Evolutionary conservation across 495 filamentous ascomycete species (phyloP), one percentile per base, ranked within the genome.

Genomic region (Penicillium paxilli): DNA sequence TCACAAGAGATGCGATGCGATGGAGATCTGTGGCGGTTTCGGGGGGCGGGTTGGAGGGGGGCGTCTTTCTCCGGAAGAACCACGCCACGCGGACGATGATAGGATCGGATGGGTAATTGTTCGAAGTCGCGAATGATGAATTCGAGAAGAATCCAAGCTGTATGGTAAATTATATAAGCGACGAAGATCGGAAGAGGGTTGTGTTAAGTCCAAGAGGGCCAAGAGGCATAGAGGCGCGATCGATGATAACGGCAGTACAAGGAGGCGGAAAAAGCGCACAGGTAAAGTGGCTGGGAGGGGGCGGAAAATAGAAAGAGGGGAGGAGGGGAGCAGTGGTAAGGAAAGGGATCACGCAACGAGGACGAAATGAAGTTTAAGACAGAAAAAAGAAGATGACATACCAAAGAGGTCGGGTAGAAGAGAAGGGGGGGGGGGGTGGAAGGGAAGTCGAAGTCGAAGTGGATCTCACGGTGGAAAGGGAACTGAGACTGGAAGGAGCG

Each of bases 101-200:
- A 32, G 77, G 72, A 45, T 93, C 82, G 44, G 92, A 83, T 12
- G 79, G 80, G 55, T 89, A 89, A 80, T 26, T 23, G 52, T 35
- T 49, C 55, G 53, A 44, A 53, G 51, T 57, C 61, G 62, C 56
- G 47, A 51, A 44, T 19, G 40, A 46, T 30, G 32, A 54, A 46
- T 40, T 37, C 30, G 20, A 24, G 47, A 44, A 20, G 40, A 53
- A 44, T 35, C 52, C 51, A 45, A 48, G n/a, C 40, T 30, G 47
- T 32, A 47, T 44, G 8, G 52, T 12, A 23, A 14, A 52, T 51
- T 1, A 20, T 42, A 42, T 42, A 35, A 37, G 42, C 54, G 44
- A 38, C 44, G 22, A 44, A 10, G 14, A 51, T 58, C 33, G 49
- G 45, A 57, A 26, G 1, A 54, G 9, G 41, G 52, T n/a, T n/a